Base-by-base conservation (phyloP, 768 basidiomycete genomes). In the Naematelia encephala region DNA sequence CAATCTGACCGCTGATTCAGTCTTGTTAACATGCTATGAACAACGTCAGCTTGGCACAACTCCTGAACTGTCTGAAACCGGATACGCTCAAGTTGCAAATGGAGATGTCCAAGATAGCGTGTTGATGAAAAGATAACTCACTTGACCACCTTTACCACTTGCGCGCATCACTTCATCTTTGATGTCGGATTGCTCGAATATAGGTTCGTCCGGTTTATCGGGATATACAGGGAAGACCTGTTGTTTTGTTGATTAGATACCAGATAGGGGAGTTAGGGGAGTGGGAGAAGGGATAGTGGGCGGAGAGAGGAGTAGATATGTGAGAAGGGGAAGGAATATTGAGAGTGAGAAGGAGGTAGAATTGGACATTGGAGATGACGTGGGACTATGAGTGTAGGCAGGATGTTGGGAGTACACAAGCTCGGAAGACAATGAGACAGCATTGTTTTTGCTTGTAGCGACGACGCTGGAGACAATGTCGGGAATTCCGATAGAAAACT, bases 111-210 rank as follows among this genome's bases (percentile, higher is more conserved):
- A 16, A 8, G 27, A 34, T 47, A 1, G 28, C 29, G 27, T 51
- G 16, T 49, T 53, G 29, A 28, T 42, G 23, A 43, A 28, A n/a
- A 27, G 30, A 25, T 21, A 10, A 67, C 80, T 54, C 61, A 90
- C 90, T 82, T 96, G 93, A 14, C 96, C 94, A 46, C 96, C 96
- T 5, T 96, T 94, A 23, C 96, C 96, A n/a, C 91, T 81, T 0
- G 96, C 84, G 23, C 96, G 86, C 92, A 97, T 96, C 48, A 96
- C 91, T 74, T 98, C 94, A 3, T 91, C 73, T 66, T 84, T 87
- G 27, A 98, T 84, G 51, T 99, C 96, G 54, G 88, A 87, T 29
- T 77, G 76, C 51, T 82, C 80, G 79, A 93, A 86, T 64, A 90
- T 86, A 0, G 93, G 80, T 16, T 86, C 82, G n/a, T 89, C 84